A percentile compares a stretch with the other conserved stretches of the same genome.
Conservation (phyloP, 495 filamentous ascomycete species). For the Hyaloscypha bicolor region DNA sequence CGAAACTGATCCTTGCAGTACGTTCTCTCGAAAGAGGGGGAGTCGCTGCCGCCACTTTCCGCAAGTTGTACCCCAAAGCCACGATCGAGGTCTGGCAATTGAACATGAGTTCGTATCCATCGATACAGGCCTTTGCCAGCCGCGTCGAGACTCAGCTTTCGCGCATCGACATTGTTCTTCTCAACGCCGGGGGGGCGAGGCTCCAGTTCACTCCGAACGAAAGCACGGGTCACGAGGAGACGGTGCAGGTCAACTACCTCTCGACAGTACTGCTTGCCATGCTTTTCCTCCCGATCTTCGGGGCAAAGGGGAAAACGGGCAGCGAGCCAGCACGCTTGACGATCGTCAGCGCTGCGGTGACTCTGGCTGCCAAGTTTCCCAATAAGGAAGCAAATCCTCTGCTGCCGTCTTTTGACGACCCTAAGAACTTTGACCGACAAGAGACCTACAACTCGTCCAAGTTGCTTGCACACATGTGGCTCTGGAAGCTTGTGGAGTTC, state of each 20-base stretch:
- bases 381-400: conserved; percentile 38
- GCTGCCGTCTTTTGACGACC: conserved; percentile 47
- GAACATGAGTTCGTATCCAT: conserved; percentile 50
- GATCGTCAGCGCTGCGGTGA: conserved; percentile 42
- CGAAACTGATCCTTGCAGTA: conserved; percentile 56
- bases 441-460: conserved; percentile 47
- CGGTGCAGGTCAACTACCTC: conserved; percentile 51
- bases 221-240: conserved; percentile 50
- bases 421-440: conserved; percentile 35
- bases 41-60: conserved; percentile 41
- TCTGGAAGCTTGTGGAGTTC: conserved; percentile 44
- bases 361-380: conserved; percentile 39
- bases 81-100: conserved; percentile 57
- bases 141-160: conserved; percentile 28
- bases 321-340: conserved; percentile 40
- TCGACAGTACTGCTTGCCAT: conserved; percentile 50
- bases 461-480: conserved; percentile 44
- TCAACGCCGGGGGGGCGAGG: conserved; percentile 54
- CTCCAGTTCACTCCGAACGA: conserved; percentile 33
- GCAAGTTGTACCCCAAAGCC: conserved; percentile 36
- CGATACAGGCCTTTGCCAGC: conserved; percentile 46
- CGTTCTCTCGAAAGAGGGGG: conserved; percentile 52
- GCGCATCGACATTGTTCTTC: conserved; percentile 51
- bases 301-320: conserved; percentile 34
- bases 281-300: conserved; percentile 51